phyloP scores from a whole-genome alignment of 306 rosid species.

The Senna tora region DNA sequence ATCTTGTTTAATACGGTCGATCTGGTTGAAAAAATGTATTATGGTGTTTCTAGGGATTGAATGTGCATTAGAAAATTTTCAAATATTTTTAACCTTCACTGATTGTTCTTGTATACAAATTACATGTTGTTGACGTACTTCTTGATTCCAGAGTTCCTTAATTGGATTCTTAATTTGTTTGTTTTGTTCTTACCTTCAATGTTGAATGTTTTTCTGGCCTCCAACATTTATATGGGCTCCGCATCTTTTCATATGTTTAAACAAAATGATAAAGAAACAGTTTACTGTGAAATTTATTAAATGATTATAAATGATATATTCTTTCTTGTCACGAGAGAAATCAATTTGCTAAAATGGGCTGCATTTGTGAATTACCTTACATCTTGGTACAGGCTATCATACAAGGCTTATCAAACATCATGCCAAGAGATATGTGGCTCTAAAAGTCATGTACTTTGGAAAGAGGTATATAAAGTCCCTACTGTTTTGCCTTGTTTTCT shows the following conservation, averaged over 20 bases:
- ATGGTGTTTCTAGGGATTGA: not conserved
- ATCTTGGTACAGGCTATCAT: constrained; percentile 57
- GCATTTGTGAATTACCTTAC: constrained; percentile 31
- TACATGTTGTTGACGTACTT: not conserved
- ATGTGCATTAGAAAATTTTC: not conserved
- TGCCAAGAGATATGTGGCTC: constrained; percentile 82
- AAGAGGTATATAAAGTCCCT: constrained; percentile 60
- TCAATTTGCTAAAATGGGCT: constrained; percentile 9
- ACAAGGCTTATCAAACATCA: constrained; percentile 49
- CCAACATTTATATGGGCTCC: constrained; percentile 7
- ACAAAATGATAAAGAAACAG: constrained; percentile 22
- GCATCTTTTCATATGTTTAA: constrained; percentile 21
- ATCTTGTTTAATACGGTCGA: not conserved
- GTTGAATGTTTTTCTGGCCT: not conserved
- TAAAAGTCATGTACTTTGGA: constrained; percentile 89
- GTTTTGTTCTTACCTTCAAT: constrained; percentile 19
- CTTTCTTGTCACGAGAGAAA: not conserved
- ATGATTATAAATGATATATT: not conserved
- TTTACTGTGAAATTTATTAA: constrained; percentile 9
- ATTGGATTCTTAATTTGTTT: constrained; percentile 26
- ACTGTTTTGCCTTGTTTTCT: constrained; percentile 28
- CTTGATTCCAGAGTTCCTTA: constrained; percentile 4
- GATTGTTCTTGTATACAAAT: constrained; percentile 24
- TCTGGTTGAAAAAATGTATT: not conserved
- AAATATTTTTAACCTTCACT: not conserved